Percentiles rank a stretch among this genome's conserved stretches.
phyloP scores from a whole-genome alignment of 2,329 filamentous ascomycete genomes.

The Phoma herbarum region DNA sequence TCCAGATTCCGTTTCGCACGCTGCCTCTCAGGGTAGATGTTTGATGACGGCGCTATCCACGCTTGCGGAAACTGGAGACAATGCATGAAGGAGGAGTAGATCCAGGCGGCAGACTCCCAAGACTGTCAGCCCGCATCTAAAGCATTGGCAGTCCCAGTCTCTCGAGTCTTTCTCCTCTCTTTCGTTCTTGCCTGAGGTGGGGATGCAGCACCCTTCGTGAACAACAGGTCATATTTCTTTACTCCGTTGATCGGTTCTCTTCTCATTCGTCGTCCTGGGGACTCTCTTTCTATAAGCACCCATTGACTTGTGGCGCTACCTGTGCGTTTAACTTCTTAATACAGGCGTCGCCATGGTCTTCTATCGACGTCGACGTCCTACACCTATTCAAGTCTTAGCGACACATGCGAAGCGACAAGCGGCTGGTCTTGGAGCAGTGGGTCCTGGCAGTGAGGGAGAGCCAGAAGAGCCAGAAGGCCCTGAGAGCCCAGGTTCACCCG shows the following conservation, averaged over 20 bases:
- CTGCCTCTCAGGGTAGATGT: conserved; percentile 17
- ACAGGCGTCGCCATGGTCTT: conserved; percentile 35
- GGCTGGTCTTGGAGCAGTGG: conserved; percentile 22
- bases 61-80: conserved; percentile 35
- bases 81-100: conserved; percentile 32
- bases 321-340: conserved; percentile 22
- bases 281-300: conserved; percentile 25
- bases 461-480: conserved; percentile 17
- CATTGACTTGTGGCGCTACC: conserved; percentile 13
- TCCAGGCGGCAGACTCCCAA: conserved; percentile 27
- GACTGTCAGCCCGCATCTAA: conserved; percentile 37
- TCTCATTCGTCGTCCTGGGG: conserved; percentile 40
- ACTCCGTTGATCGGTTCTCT: conserved; percentile 46
- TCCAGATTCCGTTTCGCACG: conserved; percentile 27
- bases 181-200: conserved; percentile 28
- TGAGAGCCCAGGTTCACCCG: conserved; percentile 37
- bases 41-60: conserved; percentile 26
- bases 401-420: conserved; percentile 33
- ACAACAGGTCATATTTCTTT: conserved; percentile 33
- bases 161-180: conserved; percentile 27
- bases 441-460: conserved; percentile 15
- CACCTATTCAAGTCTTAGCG: conserved; percentile 34
- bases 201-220: conserved; percentile 25
- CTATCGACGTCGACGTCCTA: conserved; percentile 40
- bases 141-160: conserved; percentile 42